phyloP scores from a whole-genome alignment of 169 alveolate genomes.

The Cyclospora cayetanensis region DNA sequence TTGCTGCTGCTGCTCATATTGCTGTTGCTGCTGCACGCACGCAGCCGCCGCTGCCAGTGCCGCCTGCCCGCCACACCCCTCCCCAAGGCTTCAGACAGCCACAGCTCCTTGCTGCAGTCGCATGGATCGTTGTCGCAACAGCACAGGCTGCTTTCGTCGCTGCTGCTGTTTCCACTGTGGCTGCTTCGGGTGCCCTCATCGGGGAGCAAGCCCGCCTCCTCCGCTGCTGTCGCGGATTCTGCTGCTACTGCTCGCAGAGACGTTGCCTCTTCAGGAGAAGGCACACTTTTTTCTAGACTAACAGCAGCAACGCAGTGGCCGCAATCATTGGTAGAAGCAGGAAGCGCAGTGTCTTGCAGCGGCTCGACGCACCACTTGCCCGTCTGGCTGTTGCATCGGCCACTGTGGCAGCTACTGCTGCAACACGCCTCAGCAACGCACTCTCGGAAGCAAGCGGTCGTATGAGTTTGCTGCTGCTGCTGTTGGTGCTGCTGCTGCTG shows the following conservation, averaged over 20 bases:
- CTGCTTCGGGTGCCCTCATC: background rate
- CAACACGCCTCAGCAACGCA: background rate
- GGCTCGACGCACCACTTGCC: too few relatives aligned
- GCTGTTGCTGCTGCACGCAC: conserved; percentile 43
- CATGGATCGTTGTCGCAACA: conserved; percentile 1
- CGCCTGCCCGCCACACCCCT: conserved; percentile 17
- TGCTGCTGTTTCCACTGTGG: background rate
- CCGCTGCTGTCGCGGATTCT: background rate
- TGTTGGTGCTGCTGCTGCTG: background rate
- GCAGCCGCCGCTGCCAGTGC: conserved; percentile 29
- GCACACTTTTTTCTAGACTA: too few relatives aligned
- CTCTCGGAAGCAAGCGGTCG: background rate
- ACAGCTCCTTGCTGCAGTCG: background rate
- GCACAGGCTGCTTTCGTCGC: conserved; percentile 6
- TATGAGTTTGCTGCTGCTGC: background rate
- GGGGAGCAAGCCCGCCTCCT: background rate
- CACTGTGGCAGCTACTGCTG: background rate
- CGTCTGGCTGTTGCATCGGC: background rate
- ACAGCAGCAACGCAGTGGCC: too few relatives aligned
- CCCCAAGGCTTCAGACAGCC: conserved; percentile 7
- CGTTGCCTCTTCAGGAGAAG: too few relatives aligned
- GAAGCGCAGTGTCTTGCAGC: too few relatives aligned
- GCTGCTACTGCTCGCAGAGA: background rate
- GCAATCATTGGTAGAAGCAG: too few relatives aligned
- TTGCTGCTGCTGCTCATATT: conserved; percentile 34